Evolutionary conservation across 2,329 filamentous ascomycete genomes (phyloP), one percentile per base, ranked within the genome.

Genomic region (Xylariomycetidae sp.): DNA sequence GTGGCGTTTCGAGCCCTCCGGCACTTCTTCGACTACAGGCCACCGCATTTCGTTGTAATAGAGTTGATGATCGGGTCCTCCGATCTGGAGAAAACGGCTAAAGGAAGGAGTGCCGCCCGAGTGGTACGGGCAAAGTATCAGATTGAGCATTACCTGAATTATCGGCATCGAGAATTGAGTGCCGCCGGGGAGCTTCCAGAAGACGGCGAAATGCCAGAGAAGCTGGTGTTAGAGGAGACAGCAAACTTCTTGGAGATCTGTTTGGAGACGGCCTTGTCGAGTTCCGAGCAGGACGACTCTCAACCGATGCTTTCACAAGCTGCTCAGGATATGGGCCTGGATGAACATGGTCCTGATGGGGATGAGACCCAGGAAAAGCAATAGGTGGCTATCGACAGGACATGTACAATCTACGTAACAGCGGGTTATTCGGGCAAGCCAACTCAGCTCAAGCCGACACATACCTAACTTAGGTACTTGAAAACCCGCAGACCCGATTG

Each of bases 11-110:
- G 61, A 17, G 57, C 61, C 14, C 54, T 73, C 17, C 59, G 59
- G 25, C 56, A 63, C 20, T 34, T 63, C 4, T 68, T 72, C 40
- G 44, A 54, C 18, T 71, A 68, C 44, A 40, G 58, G 4, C 65
- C 66, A 2, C 50, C 67, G 1, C 68, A 71, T 36, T 53, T 60
- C 10, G 57, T 72, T 32, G 62, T 63, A 19, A 50, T 73, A 17
- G 69, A 72, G 49, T 55, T 73, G 43, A 39, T 64, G 10, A 44
- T 70, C 18, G 63, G 61, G 32, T 66, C 64, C 1, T 63, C 60
- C 4, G 64, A 65, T 46, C 48, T 73, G 6, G 47, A 50, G 34
- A 52, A 36, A 23, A 30, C 57, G 7, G 64, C 61, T 22, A 63
- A 58, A 14, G 54, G 62, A 1, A 37, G 53, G 23, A 58, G 62